These are phyloP conservation scores for Colletotrichum sansevieriae DNA, from an alignment of 2,329 filamentous ascomycete species.

Conservation along the genomic window DNA sequence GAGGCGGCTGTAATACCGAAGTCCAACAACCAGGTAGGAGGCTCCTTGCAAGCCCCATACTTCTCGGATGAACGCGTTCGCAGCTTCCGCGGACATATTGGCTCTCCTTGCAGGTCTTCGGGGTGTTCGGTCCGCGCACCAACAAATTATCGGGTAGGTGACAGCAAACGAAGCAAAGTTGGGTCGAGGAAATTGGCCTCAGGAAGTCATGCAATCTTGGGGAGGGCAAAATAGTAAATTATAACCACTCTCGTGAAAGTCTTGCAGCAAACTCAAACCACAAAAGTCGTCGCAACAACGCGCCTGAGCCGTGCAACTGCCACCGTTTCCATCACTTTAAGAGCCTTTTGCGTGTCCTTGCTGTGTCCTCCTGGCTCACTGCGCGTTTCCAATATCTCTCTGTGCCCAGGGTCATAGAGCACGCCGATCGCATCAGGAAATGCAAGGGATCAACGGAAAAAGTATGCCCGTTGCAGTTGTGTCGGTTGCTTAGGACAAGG, in stretches of 20 bases:
- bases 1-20: constrained; percentile 37
- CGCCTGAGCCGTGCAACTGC: neutral
- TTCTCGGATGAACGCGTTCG: constrained; percentile 35
- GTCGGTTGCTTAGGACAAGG: neutral
- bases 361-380: neutral
- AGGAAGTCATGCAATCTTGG: neutral
- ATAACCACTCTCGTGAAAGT: neutral
- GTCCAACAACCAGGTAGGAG: constrained; percentile 35
- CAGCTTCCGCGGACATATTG: constrained; percentile 32
- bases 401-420: neutral
- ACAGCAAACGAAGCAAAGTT: neutral
- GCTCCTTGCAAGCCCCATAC: constrained; percentile 40
- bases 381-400: neutral
- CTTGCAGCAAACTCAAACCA: neutral
- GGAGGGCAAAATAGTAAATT: constrained; percentile 13
- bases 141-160: constrained; percentile 1
- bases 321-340: neutral
- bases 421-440: neutral
- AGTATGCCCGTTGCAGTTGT: neutral
- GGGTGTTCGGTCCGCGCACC: constrained; percentile 6
- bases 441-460: constrained; percentile 4
- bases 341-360: constrained; percentile 4
- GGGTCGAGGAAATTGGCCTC: neutral
- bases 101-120: neutral
- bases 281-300: neutral